Base-by-base conservation (phyloP, 2,329 filamentous ascomycete genomes). In the Fusarium kyushuense region DNA sequence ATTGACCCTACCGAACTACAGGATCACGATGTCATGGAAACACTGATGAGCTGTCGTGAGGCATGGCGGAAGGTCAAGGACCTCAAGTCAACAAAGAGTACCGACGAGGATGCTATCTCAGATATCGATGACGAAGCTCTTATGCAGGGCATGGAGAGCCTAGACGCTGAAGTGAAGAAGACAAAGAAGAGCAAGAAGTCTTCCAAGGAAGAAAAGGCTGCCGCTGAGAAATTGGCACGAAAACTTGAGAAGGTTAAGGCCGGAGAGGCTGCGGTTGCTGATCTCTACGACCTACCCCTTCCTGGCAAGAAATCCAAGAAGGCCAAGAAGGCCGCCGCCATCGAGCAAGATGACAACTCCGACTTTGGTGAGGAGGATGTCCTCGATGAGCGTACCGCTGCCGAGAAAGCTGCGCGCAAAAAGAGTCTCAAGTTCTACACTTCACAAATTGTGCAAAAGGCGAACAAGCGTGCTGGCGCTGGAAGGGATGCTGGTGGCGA, bases 401-500 rank as follows among this genome's bases (percentile, higher is more conserved):
- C 92, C 41, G 93, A 97, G 74, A 99, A 99, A 81, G 92, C 90
- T 0, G 87, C 89, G 62, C 92, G 92, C 79, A 97, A 96, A 85
- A 97, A 96, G 84, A 93, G 89, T 68, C 87, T 99, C 59, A 92
- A 94, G 66, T 99, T 99, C 84, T 99, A 99, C 86, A 98, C 96
- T 4, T 97, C 94, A 5, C 96, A 99, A 78, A 96, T 99, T 70
- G 91, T 92, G 29, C 95, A 98, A 78, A 98, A 97, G 81, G 89
- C 93, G 58, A 97, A 93, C 82, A 94, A 93, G 77, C 92, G 92
- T 56, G 88, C 89, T 8, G 88, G 85, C 32, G 91, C 90, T 38
- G 90, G 91, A 41, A 87, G 89, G 64, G 89, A 92, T 59, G 88
- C 90, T 2, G 92, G 92, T 70, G 93, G 93, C 71, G 93, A 96